Evolutionary conservation across 2,329 filamentous ascomycete genomes (phyloP).

Genomic region (Monosporascus sp.): DNA sequence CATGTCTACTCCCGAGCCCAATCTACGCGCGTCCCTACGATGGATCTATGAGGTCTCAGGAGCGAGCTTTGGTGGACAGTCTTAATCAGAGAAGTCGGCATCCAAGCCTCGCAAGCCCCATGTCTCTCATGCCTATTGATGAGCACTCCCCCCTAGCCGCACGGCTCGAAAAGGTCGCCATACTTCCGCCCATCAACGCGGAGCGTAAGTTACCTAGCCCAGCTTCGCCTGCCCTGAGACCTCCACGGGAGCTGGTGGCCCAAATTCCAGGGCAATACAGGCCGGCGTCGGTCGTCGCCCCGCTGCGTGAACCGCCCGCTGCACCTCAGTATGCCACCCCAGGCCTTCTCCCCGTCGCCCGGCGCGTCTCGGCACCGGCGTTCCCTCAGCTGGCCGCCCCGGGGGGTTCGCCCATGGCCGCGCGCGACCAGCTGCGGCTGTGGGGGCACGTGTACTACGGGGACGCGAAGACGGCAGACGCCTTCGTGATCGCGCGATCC

Average conservation of each 20-base stretch:
- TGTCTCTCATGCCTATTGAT: slow-evolving; percentile 21
- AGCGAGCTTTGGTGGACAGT: slow-evolving; percentile 30
- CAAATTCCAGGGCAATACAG: too few relatives aligned
- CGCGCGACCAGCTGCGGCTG: slow-evolving; percentile 32
- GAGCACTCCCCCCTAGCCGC: slow-evolving; percentile 23
- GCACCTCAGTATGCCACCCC: background rate
- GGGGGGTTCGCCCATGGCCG: slow-evolving; percentile 11
- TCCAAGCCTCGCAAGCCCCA: slow-evolving; percentile 12
- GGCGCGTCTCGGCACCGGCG: slow-evolving; percentile 1
- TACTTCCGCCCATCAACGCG: slow-evolving; percentile 15
- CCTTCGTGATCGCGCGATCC: slow-evolving; percentile 38
- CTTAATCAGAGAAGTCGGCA: slow-evolving; percentile 24
- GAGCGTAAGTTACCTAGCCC: slow-evolving; percentile 5
- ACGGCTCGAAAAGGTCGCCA: slow-evolving; percentile 21
- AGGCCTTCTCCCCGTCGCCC: background rate
- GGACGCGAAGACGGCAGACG: slow-evolving; percentile 37
- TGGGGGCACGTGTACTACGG: slow-evolving; percentile 39
- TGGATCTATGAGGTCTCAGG: slow-evolving; percentile 29
- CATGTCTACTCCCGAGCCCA: slow-evolving; percentile 28
- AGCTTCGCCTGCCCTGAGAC: slow-evolving; percentile 2
- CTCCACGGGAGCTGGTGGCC: background rate
- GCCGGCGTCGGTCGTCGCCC: too few relatives aligned
- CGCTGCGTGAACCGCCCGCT: too few relatives aligned
- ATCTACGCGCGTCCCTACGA: slow-evolving; percentile 29
- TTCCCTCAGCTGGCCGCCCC: slow-evolving; percentile 5